phyloP scores from a whole-genome alignment of 805 yeast species.

The Diddensiella santjacobensis region DNA sequence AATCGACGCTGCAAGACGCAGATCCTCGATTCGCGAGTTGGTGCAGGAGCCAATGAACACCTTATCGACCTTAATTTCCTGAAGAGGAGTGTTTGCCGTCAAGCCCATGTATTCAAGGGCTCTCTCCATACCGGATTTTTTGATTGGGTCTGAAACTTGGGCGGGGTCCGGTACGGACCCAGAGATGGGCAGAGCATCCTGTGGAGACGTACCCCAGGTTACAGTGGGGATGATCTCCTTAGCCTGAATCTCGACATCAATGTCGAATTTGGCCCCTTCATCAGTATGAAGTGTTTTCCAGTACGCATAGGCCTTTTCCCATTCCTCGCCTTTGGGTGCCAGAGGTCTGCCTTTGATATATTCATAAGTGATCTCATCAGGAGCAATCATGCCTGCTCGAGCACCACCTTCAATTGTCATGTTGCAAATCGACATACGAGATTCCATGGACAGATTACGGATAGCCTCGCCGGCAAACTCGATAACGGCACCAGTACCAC shows the following conservation, averaged over 20 bases:
- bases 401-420: slow-evolving; percentile 99
- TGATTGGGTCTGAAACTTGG: slow-evolving; percentile 55
- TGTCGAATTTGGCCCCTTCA: slow-evolving; percentile 84
- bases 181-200: slow-evolving; percentile 94
- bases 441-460: slow-evolving; percentile 87
- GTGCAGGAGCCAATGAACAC: slow-evolving; percentile 98
- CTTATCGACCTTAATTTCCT: slow-evolving; percentile 77
- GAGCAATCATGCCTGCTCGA: slow-evolving; percentile 98
- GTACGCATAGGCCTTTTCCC: slow-evolving; percentile 90
- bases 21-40: slow-evolving; percentile 94
- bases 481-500: slow-evolving; percentile 96
- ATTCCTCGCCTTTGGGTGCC: slow-evolving; percentile 89
- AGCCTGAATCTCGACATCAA: slow-evolving; percentile 76
- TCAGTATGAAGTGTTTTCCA: slow-evolving; percentile 89
- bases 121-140: slow-evolving; percentile 81
- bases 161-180: slow-evolving; percentile 89
- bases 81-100: slow-evolving; percentile 72
- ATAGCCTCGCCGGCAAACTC: slow-evolving; percentile 97
- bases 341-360: slow-evolving; percentile 92
- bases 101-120: slow-evolving; percentile 93
- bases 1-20: slow-evolving; percentile 90
- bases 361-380: slow-evolving; percentile 83
- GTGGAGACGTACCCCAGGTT: slow-evolving; percentile 99
- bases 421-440: slow-evolving; percentile 98
- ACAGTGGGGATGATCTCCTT: slow-evolving; percentile 89